Conservation (phyloP, 257 asterid species). For the Solanum acaule region DNA sequence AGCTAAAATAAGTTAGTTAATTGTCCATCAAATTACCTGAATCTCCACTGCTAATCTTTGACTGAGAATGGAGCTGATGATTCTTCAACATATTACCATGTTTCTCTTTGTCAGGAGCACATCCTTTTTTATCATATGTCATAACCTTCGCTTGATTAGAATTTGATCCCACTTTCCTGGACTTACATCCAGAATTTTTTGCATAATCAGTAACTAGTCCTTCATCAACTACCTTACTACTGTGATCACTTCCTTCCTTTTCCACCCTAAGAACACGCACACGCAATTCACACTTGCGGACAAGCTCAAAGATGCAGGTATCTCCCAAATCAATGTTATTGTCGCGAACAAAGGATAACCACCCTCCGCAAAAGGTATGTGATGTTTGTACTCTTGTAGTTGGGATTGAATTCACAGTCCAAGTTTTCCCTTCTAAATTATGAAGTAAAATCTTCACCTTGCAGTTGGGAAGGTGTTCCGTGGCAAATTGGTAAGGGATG, state of each 20-base stretch:
- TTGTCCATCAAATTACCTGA: constrained; percentile 28
- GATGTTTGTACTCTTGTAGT: constrained; percentile 80
- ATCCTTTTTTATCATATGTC: constrained; percentile 4
- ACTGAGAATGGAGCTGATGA: constrained; percentile 18
- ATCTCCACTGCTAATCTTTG: constrained; percentile 24
- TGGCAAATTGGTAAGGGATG: constrained; percentile 83
- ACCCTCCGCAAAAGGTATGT: constrained; percentile 95
- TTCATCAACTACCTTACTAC: constrained; percentile 31
- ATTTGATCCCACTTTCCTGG: constrained; percentile 32
- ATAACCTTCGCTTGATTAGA: constrained; percentile 10
- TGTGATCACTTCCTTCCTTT: constrained; percentile 42
- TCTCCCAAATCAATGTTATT: constrained; percentile 65
- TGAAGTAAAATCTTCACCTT: constrained; percentile 69
- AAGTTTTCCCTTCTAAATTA: constrained; percentile 65
- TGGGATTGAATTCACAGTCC: constrained; percentile 89
- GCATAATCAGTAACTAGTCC: constrained; percentile 25
- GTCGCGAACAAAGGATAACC: constrained; percentile 90
- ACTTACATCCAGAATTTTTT: constrained; percentile 34
- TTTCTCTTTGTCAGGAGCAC: constrained; percentile 7
- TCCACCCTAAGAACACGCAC: constrained; percentile 68
- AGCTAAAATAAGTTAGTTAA: neutral
- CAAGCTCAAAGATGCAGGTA: constrained; percentile 82
- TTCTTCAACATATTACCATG: constrained; percentile 6
- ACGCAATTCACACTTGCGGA: constrained; percentile 54
- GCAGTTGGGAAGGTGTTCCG: constrained; percentile 75